A percentile compares a stretch with the other conserved stretches of the same genome.
phyloP scores from a whole-genome alignment of 768 basidiomycete species.

The Termitomyces sp. region DNA sequence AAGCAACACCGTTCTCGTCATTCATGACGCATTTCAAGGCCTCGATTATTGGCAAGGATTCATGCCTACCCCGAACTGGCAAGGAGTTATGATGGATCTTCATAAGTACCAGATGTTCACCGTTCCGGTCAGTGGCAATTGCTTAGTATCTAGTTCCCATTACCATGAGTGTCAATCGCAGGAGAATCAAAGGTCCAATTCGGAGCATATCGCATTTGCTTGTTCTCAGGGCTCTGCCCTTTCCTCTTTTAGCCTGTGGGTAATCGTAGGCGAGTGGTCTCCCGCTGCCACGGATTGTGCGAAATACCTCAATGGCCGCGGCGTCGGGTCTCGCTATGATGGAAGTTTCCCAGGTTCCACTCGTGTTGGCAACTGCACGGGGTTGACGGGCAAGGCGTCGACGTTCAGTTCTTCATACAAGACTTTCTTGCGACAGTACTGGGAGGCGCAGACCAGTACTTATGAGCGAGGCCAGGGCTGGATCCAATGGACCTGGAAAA shows the following conservation, averaged over 20 bases:
- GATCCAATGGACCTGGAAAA: constrained; percentile 84
- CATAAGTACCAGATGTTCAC: constrained; percentile 79
- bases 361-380: constrained; percentile 67
- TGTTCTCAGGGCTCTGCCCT: constrained; percentile 46
- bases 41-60: constrained; percentile 67
- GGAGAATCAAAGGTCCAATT: constrained; percentile 40
- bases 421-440: constrained; percentile 73
- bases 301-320: constrained; percentile 81
- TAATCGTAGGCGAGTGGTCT: constrained; percentile 86
- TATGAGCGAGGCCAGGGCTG: constrained; percentile 70
- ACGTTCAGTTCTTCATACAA: constrained; percentile 76
- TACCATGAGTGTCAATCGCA: constrained; percentile 14
- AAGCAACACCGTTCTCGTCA: constrained; percentile 61
- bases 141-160: background rate
- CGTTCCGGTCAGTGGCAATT: constrained; percentile 34
- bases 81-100: constrained; percentile 75
- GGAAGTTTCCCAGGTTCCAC: constrained; percentile 62
- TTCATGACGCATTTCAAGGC: constrained; percentile 79
- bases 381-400: constrained; percentile 68
- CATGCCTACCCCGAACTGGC: constrained; percentile 41
- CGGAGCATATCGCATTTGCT: constrained; percentile 56
- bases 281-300: constrained; percentile 75
- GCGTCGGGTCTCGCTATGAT: constrained; percentile 59
- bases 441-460: constrained; percentile 79
- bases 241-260: constrained; percentile 61